Evolutionary conservation across 169 alveolate species (phyloP), one percentile per base, ranked within the genome.

Genomic region (Cryptosporidium tyzzeri): DNA sequence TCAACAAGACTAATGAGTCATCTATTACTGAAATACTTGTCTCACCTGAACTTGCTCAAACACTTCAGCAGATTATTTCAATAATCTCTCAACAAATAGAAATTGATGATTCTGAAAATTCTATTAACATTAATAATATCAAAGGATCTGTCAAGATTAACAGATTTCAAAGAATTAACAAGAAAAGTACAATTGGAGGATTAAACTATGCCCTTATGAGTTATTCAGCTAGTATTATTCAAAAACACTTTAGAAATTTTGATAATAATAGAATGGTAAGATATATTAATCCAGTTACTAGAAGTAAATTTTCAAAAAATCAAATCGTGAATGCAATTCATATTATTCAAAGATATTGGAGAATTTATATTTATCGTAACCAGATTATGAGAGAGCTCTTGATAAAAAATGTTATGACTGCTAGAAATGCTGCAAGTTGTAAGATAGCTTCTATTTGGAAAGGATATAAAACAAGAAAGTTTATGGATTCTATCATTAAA

Each of bases 361-460:
- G 89, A 59, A 39, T 80, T 4, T 80, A 62, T 48, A 37, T 62
- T 16, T 80, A 44, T 62, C 73, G 75, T 62, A 80, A 80, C 21
- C 65, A 59, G 23, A 29, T 80, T 14, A 65, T 62, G 75, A 80
- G 59, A 48, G 89, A 80, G 23, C 10, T 59, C 39, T 35, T 80
- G 9, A 29, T 80, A 33, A 59, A 80, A 45, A 80, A 74, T 39
- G 89, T 80, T 18, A 37, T 80, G 73, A 35, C 73, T 37, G 75
- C 73, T 23, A 80, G 89, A 50, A 80, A 80, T 21, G 23, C 35
- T 3, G 89, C 89, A 48, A 80, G 89, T n/a, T 62, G 80, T 80
- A 80, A 18, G 59, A 80, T 80, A 9, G 89, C 89, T 23, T 29
- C 89, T 14, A 2, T 29, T 10, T 80, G 89, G 89, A 61, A 65